These are phyloP conservation scores for Amaranthus cruentus DNA, from an alignment of 148 eudicot species.

Conservation along the genomic window DNA sequence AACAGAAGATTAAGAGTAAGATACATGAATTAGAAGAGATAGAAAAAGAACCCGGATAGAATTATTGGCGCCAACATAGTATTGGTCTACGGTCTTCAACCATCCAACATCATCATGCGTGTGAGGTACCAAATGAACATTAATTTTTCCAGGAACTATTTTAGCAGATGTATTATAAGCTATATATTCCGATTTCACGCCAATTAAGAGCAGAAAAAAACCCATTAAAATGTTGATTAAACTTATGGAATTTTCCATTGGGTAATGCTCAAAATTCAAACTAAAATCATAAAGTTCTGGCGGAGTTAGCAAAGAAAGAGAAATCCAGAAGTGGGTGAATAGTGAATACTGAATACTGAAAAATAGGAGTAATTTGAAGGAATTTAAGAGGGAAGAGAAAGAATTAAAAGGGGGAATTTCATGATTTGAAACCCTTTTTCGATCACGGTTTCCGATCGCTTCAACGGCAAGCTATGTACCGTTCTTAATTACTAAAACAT, in stretches of 20 bases:
- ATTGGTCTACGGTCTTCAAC: conserved; percentile 79
- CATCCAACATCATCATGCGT: conserved; percentile 83
- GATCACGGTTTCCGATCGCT: conserved; percentile 17
- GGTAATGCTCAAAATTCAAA: neutral
- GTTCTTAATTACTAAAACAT: neutral
- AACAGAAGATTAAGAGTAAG: too few relatives aligned
- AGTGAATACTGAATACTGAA: neutral
- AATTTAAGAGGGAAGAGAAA: neutral
- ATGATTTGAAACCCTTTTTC: neutral
- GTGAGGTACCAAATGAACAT: conserved; percentile 81
- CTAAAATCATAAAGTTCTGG: neutral
- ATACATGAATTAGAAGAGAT: neutral
- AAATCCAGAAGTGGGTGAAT: neutral
- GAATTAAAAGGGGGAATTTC: neutral
- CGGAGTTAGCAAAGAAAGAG: neutral
- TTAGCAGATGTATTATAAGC: conserved; percentile 49
- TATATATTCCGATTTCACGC: conserved; percentile 44
- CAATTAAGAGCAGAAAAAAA: conserved; percentile 6
- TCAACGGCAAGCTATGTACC: conserved; percentile 3
- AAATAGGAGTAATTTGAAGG: neutral
- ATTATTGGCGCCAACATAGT: conserved; percentile 62
- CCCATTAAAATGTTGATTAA: conserved; percentile 1
- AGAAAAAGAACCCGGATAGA: conserved; percentile 47
- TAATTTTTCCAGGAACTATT: conserved; percentile 40
- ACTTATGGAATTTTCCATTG: conserved; percentile 10